These are phyloP conservation scores for Phlebiopsis gigantea DNA, from an alignment of 768 basidiomycete genomes.

Conservation along the genomic window DNA sequence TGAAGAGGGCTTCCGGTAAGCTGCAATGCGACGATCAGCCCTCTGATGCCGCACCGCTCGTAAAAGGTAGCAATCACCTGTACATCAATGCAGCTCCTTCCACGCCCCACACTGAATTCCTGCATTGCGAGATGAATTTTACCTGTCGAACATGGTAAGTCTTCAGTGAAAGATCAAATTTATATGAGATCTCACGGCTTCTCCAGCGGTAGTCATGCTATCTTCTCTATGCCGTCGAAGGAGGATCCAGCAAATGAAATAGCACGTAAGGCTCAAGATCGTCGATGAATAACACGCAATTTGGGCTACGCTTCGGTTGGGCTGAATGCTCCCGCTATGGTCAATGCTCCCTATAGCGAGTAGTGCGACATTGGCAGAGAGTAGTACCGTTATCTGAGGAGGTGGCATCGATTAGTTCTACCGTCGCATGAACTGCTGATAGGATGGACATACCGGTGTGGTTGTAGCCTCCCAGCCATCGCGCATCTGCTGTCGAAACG, in stretches of 20 bases:
- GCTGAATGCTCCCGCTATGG: not conserved
- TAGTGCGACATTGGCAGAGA: conserved; percentile 56
- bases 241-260: conserved; percentile 39
- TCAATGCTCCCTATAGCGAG: conserved; percentile 50
- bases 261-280: conserved; percentile 35
- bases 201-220: conserved; percentile 22
- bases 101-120: conserved; percentile 22
- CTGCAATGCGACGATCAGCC: not conserved
- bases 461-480: conserved; percentile 14
- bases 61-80: not conserved
- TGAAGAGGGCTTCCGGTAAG: conserved; percentile 1
- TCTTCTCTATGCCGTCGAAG: conserved; percentile 35
- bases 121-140: conserved; percentile 18
- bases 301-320: conserved; percentile 25
- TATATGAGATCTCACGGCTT: conserved; percentile 28
- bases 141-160: not conserved
- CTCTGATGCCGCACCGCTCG: not conserved
- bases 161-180: not conserved
- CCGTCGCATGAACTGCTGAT: conserved; percentile 15
- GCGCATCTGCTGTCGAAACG: conserved; percentile 37
- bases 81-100: conserved; percentile 13
- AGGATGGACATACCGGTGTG: conserved; percentile 40
- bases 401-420: not conserved
- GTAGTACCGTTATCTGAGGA: conserved; percentile 38
- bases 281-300: conserved; percentile 42